Percentiles rank a stretch among this genome's conserved stretches.
Evolutionary conservation across 768 basidiomycete genomes (phyloP).

Genomic region (Boletus barrowsii): DNA sequence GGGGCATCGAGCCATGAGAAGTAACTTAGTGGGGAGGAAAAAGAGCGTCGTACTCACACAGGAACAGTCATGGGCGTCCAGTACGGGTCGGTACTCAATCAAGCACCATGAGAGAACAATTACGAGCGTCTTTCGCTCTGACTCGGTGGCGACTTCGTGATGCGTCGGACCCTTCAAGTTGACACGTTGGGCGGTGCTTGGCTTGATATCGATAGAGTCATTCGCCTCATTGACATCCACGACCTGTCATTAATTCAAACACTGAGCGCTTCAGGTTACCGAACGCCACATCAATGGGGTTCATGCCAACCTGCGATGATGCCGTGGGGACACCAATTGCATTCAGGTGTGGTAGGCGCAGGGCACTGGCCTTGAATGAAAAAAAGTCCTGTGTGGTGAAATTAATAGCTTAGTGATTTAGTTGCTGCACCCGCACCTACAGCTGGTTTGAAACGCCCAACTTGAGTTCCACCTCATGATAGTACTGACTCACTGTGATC

Average conservation of each 20-base stretch:
- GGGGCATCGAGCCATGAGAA: not conserved
- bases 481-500: too few species aligned
- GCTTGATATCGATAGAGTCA: not conserved
- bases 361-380: too few species aligned
- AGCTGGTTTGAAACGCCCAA: not conserved
- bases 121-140: not conserved
- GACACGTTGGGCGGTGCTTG: not conserved
- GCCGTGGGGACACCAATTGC: not conserved
- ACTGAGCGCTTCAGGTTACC: not conserved
- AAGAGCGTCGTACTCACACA: not conserved
- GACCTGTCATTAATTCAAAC: not conserved
- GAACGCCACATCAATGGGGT: not conserved
- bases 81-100: not conserved
- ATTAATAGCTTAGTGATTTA: slow-evolving; percentile 3
- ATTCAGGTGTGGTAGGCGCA: slow-evolving; percentile 1
- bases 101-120: not conserved
- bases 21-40: not conserved
- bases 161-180: not conserved
- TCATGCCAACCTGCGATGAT: not conserved
- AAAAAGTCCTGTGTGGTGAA: slow-evolving; percentile 1
- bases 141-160: not conserved
- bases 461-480: too few species aligned
- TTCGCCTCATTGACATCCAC: not conserved
- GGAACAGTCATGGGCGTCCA: not conserved
- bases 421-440: not conserved